Conservation (phyloP, 768 basidiomycete species). For the Termitomyces sp. region DNA sequence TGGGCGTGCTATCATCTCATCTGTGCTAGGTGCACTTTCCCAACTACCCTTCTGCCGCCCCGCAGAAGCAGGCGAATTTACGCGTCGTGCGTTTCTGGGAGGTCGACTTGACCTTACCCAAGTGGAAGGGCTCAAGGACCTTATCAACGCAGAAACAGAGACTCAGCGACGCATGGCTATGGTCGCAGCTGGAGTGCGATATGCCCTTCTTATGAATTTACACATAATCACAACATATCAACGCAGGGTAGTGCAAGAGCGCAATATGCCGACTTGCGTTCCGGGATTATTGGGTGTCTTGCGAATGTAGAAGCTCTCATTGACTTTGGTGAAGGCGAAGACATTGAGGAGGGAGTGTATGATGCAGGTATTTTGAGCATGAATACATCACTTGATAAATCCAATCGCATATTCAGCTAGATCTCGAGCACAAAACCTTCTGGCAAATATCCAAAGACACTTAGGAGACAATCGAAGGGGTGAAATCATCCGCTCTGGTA, state of each 20-base stretch:
- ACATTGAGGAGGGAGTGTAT: conserved; percentile 78
- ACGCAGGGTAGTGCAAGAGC: conserved; percentile 56
- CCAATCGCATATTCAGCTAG: conserved; percentile 37
- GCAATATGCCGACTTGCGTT: conserved; percentile 60
- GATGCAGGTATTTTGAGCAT: conserved; percentile 48
- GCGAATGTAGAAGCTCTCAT: conserved; percentile 85
- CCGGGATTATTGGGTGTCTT: conserved; percentile 64
- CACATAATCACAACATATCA: not conserved
- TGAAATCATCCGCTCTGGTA: conserved; percentile 78
- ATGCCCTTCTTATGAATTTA: not conserved
- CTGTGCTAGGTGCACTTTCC: conserved; percentile 62
- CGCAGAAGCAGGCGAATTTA: conserved; percentile 87
- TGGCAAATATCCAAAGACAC: conserved; percentile 45
- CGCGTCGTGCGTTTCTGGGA: conserved; percentile 72
- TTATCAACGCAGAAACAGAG: conserved; percentile 88
- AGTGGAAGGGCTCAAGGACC: conserved; percentile 82
- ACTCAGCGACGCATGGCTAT: conserved; percentile 72
- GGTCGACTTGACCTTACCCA: conserved; percentile 85
- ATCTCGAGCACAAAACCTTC: conserved; percentile 41
- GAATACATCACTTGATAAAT: not conserved
- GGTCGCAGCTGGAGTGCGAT: conserved; percentile 58
- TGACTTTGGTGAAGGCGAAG: conserved; percentile 91
- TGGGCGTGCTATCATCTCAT: conserved; percentile 71
- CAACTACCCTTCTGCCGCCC: conserved; percentile 61
- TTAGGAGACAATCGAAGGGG: conserved; percentile 71